Base-by-base conservation (phyloP, 148 eudicot species). In the Chenopodium berlandieri region DNA sequence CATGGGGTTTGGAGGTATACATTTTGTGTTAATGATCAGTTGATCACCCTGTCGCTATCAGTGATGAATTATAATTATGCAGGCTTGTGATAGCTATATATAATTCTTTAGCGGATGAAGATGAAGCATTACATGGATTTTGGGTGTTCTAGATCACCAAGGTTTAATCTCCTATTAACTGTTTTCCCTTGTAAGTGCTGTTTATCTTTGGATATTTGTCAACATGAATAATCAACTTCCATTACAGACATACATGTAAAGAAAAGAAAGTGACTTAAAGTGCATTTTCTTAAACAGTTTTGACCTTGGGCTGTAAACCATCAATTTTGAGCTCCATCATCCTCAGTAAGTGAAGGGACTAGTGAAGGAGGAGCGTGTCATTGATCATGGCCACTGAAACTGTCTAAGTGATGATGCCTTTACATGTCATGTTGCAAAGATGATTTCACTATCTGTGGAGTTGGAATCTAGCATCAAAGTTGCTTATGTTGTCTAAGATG, bases 51-150 rank as follows among this genome's bases (percentile, higher is more conserved):
- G 47, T 27, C 44, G 30, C 64, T 14, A 68, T 54, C 69, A 68
- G 67, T 83, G 23, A 72, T 75, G 71, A 78, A 65, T 77, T 67
- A 13, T 66, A 52, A 20, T 71, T 67, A 30, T 86, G 88, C 98
- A 94, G 98, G 93, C 86, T 94, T 86, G 94, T 91, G 70, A 80
- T 94, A 66, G 79, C 94, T 58, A 82, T 91, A 27, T 80, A 87
- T 81, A 85, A 89, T 64, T 83, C 91, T 50, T 79, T 92, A 79
- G 87, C 86, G 37, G 93, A 86, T 79, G 94, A 93, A 81, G 98
- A 91, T 68, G 97, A 88, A 75, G 90, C 70, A 67, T 71, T 90
- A 44, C 84, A 77, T 71, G 88, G 87, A 80, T 78, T 88, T 77
- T 88, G 89, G 86, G 73, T 89, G 83, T 85, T 78, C 78, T 90